Evolutionary conservation across 176 grass and related monocot genomes (phyloP).

Genomic region (Musa schizocarpa): DNA sequence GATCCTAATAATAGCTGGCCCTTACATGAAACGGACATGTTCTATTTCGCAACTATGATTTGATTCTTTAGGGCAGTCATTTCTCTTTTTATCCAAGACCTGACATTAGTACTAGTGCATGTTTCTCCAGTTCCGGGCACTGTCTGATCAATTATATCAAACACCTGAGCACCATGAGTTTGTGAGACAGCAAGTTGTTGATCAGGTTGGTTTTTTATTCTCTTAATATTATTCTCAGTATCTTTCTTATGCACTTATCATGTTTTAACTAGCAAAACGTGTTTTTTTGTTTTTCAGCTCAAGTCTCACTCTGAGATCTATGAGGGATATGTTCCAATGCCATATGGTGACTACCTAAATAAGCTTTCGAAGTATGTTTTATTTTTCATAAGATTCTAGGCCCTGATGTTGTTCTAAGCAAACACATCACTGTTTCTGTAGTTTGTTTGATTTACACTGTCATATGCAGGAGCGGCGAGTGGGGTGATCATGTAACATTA

Average conservation of each 20-base stretch:
- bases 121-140: conserved; percentile 66
- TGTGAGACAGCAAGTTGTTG: conserved; percentile 79
- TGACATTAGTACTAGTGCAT: background rate
- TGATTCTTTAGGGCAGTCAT: background rate
- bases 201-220: conserved; percentile 43
- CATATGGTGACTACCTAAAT: conserved; percentile 77
- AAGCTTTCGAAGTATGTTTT: conserved; percentile 55
- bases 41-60: background rate
- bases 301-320: conserved; percentile 66
- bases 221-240: background rate
- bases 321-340: conserved; percentile 89
- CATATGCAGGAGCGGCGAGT: conserved; percentile 62
- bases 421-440: background rate
- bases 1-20: background rate
- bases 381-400: background rate
- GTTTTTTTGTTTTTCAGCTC: conserved; percentile 48
- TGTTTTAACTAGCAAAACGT: conserved; percentile 17
- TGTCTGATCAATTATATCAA: conserved; percentile 93
- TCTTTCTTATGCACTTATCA: conserved; percentile 6
- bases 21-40: background rate
- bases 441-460: conserved; percentile 16
- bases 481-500: conserved; percentile 97
- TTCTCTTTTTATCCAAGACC: background rate
- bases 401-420: conserved; percentile 5
- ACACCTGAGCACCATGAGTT: conserved; percentile 82